phyloP scores from a whole-genome alignment of 1,139 yeast genomes.

The Geotrichum carabidarum region DNA sequence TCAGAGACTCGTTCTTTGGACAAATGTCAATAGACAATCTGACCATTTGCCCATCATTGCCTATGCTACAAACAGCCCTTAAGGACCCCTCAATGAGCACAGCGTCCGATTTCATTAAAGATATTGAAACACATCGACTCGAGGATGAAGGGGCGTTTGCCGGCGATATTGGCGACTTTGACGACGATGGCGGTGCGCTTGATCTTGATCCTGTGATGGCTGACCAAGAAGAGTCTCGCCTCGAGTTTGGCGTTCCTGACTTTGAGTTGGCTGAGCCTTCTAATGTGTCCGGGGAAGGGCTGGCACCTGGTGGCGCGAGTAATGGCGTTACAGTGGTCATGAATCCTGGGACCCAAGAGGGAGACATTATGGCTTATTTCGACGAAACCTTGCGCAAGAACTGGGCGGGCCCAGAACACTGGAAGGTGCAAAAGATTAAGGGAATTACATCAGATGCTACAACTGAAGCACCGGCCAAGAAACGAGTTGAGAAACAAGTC shows the following conservation, averaged over 20 bases:
- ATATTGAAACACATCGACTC: slow-evolving; percentile 19
- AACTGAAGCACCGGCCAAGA: slow-evolving; percentile 24
- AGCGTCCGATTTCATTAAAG: slow-evolving; percentile 24
- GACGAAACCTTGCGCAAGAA: slow-evolving; percentile 62
- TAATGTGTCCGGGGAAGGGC: not conserved
- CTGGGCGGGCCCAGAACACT: slow-evolving; percentile 93
- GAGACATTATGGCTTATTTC: slow-evolving; percentile 72
- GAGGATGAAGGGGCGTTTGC: slow-evolving; percentile 17
- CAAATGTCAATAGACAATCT: slow-evolving; percentile 37
- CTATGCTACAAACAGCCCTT: slow-evolving; percentile 52
- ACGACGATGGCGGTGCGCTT: slow-evolving; percentile 27
- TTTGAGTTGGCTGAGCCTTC: not conserved
- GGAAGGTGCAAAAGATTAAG: slow-evolving; percentile 72
- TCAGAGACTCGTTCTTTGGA: slow-evolving; percentile 25
- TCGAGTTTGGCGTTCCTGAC: slow-evolving; percentile 24
- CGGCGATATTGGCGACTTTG: slow-evolving; percentile 25
- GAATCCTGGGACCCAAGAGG: slow-evolving; percentile 40
- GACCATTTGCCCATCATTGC: slow-evolving; percentile 60
- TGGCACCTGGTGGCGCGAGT: not conserved
- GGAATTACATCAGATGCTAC: slow-evolving; percentile 28
- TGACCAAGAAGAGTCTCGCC: slow-evolving; percentile 24
- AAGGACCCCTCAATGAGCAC: slow-evolving; percentile 41
- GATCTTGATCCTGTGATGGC: slow-evolving; percentile 28
- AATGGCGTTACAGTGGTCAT: slow-evolving; percentile 5
- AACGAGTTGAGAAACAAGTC: slow-evolving; percentile 34